Conservation (phyloP, 169 alveolate species). For the Plasmodium cynomolgi region DNA sequence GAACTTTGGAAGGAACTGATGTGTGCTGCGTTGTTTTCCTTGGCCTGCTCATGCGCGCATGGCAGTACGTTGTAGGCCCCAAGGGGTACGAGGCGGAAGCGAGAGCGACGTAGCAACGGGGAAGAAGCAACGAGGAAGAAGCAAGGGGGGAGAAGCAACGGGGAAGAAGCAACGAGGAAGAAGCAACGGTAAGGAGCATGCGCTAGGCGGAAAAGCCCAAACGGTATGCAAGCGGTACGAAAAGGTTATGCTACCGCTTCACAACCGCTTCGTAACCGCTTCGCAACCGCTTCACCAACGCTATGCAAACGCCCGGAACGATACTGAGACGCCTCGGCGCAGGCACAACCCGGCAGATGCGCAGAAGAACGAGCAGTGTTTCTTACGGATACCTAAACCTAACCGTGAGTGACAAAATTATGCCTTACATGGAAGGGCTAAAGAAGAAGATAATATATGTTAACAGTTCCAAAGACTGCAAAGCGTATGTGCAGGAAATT, state of each 20-base stretch:
- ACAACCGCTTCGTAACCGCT: no score
- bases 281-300: neutral
- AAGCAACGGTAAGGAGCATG: neutral
- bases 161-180: neutral
- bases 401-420: neutral
- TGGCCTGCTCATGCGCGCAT: neutral
- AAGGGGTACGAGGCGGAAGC: neutral
- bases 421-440: conserved; percentile 21
- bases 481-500: conserved; percentile 26
- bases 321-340: neutral
- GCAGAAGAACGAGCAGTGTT: neutral
- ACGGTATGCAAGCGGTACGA: neutral
- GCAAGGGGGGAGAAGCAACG: neutral
- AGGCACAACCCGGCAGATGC: neutral
- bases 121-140: neutral
- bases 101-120: neutral
- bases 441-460: conserved; percentile 41
- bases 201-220: neutral
- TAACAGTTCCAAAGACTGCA: conserved; percentile 25
- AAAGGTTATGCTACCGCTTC: neutral
- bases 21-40: neutral
- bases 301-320: neutral
- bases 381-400: conserved; percentile 52
- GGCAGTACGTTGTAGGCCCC: neutral
- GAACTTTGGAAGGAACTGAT: neutral